Conservation (phyloP, 2,329 filamentous ascomycete species). For the Sclerotinia subarctica region DNA sequence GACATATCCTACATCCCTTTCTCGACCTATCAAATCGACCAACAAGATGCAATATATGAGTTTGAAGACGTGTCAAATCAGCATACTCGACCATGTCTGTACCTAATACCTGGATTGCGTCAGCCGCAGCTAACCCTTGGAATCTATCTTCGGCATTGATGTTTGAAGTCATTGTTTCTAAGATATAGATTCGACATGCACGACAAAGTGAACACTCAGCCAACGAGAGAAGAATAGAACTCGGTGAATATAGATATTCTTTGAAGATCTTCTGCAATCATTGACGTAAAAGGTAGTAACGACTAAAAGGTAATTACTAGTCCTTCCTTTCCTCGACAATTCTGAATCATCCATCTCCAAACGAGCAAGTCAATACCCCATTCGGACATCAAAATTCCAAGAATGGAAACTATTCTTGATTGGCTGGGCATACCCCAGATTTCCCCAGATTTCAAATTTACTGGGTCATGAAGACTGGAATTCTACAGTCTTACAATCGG, state of each 20-base stretch:
- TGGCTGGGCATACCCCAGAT: not conserved
- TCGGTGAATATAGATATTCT: not conserved
- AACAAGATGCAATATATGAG: not conserved
- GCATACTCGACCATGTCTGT: not conserved
- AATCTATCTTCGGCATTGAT: not conserved
- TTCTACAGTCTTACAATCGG: not conserved
- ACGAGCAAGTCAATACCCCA: not conserved
- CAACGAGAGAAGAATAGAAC: not conserved
- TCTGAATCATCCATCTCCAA: not conserved
- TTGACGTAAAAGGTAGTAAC: not conserved
- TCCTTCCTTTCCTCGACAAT: not conserved
- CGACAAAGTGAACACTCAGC: not conserved
- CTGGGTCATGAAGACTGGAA: not conserved
- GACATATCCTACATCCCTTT: not conserved
- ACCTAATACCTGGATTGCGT: not conserved
- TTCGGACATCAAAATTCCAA: not conserved
- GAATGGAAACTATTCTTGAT: not conserved
- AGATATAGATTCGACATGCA: not conserved
- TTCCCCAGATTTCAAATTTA: not conserved
- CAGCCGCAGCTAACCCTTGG: not conserved
- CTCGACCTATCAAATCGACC: not conserved
- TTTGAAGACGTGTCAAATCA: not conserved
- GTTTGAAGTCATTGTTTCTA: not conserved
- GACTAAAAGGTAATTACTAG: not conserved
- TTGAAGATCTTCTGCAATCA: not conserved